Evolutionary conservation across 805 yeast species (phyloP).

Genomic region (Starmerella sp.): DNA sequence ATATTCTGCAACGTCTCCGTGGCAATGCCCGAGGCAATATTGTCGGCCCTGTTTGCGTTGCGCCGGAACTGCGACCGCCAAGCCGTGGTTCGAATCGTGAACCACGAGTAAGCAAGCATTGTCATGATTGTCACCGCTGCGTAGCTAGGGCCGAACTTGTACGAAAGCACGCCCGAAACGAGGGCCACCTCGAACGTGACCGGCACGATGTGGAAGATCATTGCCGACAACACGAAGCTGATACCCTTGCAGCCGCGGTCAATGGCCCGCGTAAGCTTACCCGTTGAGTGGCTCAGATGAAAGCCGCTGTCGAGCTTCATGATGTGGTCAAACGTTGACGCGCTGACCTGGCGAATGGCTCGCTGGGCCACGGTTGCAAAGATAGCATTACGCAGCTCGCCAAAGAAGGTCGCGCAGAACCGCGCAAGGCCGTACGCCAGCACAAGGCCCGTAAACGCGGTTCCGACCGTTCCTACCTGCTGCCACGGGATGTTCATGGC

Average conservation of each 20-base stretch:
- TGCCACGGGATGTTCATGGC: conserved; percentile 87
- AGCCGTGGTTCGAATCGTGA: conserved; percentile 85
- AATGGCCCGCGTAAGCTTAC: conserved; percentile 90
- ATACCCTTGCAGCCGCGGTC: conserved; percentile 98
- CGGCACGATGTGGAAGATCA: conserved; percentile 96
- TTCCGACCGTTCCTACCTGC: conserved; percentile 43
- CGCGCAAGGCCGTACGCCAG: conserved; percentile 88
- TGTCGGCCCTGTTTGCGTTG: conserved; percentile 84
- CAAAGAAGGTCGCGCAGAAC: conserved; percentile 87
- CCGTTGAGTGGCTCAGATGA: conserved; percentile 86
- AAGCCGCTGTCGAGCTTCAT: conserved; percentile 76
- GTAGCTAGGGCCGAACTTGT: conserved; percentile 78
- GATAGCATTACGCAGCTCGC: conserved; percentile 88
- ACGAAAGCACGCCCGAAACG: conserved; percentile 87
- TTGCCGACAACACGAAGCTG: conserved; percentile 79
- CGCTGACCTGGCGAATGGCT: conserved; percentile 83
- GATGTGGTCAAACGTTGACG: conserved; percentile 74
- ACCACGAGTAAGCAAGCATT: conserved; percentile 76
- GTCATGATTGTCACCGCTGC: conserved; percentile 83
- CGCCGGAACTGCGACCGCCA: conserved; percentile 93
- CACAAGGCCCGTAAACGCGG: conserved; percentile 35
- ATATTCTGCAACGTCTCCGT: conserved; percentile 86
- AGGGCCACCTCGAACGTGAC: conserved; percentile 82
- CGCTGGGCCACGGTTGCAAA: conserved; percentile 92
- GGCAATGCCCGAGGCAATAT: conserved; percentile 89